Evolutionary conservation across 2,329 filamentous ascomycete genomes (phyloP), one percentile per base, ranked within the genome.

Genomic region (Cylindrodendrum hubeiense): DNA sequence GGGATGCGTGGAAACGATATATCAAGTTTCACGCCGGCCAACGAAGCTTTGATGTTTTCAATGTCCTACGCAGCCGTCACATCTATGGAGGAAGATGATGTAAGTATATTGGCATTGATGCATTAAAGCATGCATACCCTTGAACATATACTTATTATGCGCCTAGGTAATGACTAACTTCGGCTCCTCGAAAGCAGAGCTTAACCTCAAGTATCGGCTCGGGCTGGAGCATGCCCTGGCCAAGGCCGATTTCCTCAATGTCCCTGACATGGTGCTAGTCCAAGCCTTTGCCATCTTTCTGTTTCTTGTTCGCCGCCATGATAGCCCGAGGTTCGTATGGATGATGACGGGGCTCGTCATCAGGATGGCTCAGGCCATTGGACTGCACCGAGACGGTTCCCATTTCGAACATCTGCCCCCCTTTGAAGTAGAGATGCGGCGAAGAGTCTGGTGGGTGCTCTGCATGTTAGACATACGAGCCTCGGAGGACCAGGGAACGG

Each of bases 251-350:
- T 90, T 91, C 33, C 79, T 92, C 28, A 86, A 84, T 30, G 85
- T 85, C 0, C 87, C 88, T 0, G 87, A 91, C 46, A 65, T 91
- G 1, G 81, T 85, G 7, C 84, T 90, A 0, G 77, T 91, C 1
- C 90, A 92, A 74, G 89, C 89, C 0, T 85, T 91, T 56, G 78
- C 86, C 2, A 79, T 91, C 0, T 91, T 89, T 65, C 80, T 91
- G 6, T 80, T 86, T 4, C 79, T 86, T 1, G 82, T 87, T 9
- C 83, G 85, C 17, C 81, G 83, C 12, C 81, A 85, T 43, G 85
- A 87, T 43, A 84, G 84, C 70, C 76, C 86, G 53, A 74, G 83
- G 4, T 87, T 89, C 4, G 83, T 88, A 5, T 92, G 90, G 88
- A 88, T 89, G 41, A 80, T 92, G 68, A 89, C 87, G 0, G 90